A percentile compares a stretch with the other conserved stretches of the same genome.
Conservation (phyloP, 768 basidiomycete genomes). For the Boletus bicolor region DNA sequence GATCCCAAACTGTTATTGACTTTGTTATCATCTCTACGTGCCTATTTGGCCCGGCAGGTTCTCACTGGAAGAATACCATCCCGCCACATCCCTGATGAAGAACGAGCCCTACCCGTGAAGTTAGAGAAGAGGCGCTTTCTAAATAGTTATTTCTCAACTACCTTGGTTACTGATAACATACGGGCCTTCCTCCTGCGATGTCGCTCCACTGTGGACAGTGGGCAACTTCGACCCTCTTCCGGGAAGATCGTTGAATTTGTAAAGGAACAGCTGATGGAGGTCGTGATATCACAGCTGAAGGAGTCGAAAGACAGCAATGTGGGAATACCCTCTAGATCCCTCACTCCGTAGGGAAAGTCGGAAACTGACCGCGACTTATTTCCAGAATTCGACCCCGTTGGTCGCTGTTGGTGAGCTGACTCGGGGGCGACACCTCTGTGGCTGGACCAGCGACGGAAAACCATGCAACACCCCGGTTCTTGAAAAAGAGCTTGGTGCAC, state of each 20-base stretch:
- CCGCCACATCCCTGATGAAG: neutral
- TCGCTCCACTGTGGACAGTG: neutral
- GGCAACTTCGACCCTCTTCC: neutral
- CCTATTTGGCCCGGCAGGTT: neutral
- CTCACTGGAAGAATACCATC: neutral
- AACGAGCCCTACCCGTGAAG: too few relatives aligned
- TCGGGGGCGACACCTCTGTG: neutral
- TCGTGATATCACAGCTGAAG: neutral
- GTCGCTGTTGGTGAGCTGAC: neutral
- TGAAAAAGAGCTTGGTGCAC: neutral
- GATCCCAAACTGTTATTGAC: neutral
- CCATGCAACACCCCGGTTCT: neutral
- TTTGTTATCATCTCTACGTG: neutral
- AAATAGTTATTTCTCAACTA: too few relatives aligned
- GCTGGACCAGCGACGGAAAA: neutral
- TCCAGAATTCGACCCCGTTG: neutral
- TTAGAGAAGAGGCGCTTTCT: too few relatives aligned
- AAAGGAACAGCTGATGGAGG: neutral
- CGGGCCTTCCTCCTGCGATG: neutral
- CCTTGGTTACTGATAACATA: neutral
- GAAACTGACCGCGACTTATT: neutral
- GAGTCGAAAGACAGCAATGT: neutral
- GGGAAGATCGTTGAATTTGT: neutral
- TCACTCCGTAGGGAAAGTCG: neutral
- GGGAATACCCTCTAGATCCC: neutral